A percentile compares a stretch with the other conserved stretches of the same genome.
Evolutionary conservation across 352 stramenopile genomes (phyloP).

Genomic region (Pythium aristosporum): DNA sequence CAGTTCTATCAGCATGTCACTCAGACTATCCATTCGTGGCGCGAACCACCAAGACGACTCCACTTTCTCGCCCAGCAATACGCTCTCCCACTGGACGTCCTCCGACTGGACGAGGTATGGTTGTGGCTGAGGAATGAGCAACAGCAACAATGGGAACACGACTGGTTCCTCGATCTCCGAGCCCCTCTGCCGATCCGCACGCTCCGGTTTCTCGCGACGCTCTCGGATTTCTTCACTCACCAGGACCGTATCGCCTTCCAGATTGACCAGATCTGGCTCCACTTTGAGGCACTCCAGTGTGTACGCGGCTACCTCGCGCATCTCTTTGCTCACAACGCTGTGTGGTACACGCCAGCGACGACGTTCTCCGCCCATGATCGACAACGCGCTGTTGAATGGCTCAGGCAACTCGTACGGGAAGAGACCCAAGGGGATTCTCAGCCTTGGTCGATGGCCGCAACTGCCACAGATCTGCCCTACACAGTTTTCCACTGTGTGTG

Average conservation of each 20-base stretch:
- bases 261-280: conserved; percentile 22
- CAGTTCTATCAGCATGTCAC: conserved; percentile 27
- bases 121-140: conserved; percentile 24
- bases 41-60: conserved; percentile 26
- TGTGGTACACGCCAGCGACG: conserved; percentile 25
- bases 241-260: conserved; percentile 34
- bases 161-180: conserved; percentile 35
- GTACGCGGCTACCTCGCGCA: conserved; percentile 40
- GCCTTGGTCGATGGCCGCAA: neutral
- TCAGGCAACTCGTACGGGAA: conserved; percentile 9
- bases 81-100: conserved; percentile 26
- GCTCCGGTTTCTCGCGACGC: conserved; percentile 27
- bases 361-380: conserved; percentile 33
- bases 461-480: conserved; percentile 22
- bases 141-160: neutral
- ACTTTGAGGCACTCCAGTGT: conserved; percentile 36
- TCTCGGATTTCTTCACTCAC: conserved; percentile 37
- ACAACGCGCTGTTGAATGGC: conserved; percentile 27
- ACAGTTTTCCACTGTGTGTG: conserved; percentile 45
- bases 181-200: conserved; percentile 32
- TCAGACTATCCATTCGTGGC: conserved; percentile 37
- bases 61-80: conserved; percentile 34
- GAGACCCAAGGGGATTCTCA: conserved; percentile 25
- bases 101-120: conserved; percentile 35
- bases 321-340: conserved; percentile 32